Evolutionary conservation across 106 monocot genomes (phyloP).

Genomic region (Phalaenopsis aphrodite): DNA sequence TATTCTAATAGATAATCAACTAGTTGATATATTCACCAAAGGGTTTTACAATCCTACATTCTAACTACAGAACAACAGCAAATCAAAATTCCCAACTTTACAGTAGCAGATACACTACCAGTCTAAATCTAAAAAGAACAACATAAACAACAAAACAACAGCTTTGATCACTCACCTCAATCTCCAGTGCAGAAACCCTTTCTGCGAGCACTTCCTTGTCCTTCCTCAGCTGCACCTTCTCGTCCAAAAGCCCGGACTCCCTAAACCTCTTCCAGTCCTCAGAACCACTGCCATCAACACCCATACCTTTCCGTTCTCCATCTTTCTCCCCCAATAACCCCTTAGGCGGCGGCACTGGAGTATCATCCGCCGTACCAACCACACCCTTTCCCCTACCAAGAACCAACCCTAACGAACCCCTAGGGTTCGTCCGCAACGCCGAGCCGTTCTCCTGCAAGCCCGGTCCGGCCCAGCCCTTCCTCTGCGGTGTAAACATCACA

Average conservation of each 20-base stretch:
- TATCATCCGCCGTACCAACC: background rate
- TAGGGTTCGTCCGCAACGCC: conserved; percentile 1
- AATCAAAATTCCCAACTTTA: conserved; percentile 1
- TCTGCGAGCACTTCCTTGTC: conserved; percentile 48
- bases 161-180: conserved; percentile 8
- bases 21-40: no score
- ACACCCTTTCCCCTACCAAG: conserved; percentile 15
- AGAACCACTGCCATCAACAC: conserved; percentile 5
- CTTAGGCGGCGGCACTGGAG: conserved; percentile 11
- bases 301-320: background rate
- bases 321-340: background rate
- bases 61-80: background rate
- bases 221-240: conserved; percentile 46
- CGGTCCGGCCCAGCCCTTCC: conserved; percentile 15
- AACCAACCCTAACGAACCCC: background rate
- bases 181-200: conserved; percentile 13
- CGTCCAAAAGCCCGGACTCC: conserved; percentile 72
- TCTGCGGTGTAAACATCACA: conserved; percentile 28
- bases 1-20: no score
- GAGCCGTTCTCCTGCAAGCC: conserved; percentile 13
- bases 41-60: no score
- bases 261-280: conserved; percentile 40
- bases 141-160: conserved; percentile 1
- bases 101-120: conserved; percentile 1
- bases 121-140: background rate